A percentile compares a stretch with the other conserved stretches of the same genome.
These are phyloP conservation scores for Boletus rubescentipes DNA, from an alignment of 768 basidiomycete genomes.

Conservation along the genomic window DNA sequence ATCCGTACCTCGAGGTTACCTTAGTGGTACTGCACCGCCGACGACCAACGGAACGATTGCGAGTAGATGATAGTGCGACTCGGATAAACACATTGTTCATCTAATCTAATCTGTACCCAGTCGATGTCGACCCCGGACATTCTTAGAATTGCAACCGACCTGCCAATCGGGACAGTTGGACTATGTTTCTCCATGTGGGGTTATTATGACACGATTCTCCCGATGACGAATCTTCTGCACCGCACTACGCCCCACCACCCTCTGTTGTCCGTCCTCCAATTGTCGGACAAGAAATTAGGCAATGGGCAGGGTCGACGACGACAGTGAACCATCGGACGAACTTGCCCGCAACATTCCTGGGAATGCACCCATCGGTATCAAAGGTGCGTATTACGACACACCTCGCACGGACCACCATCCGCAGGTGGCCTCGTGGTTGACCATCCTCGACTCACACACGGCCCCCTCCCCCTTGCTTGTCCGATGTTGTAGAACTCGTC, in stretches of 20 bases:
- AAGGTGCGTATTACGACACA: constrained; percentile 20
- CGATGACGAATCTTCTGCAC: background rate
- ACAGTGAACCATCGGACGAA: constrained; percentile 1
- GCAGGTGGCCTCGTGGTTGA: no score
- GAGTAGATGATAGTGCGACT: constrained; percentile 13
- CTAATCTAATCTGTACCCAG: constrained; percentile 12
- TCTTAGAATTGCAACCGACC: constrained; percentile 3
- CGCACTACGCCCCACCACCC: background rate
- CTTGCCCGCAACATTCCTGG: constrained; percentile 9
- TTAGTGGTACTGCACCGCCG: constrained; percentile 25
- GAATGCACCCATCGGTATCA: constrained; percentile 19
- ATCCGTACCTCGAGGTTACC: constrained; percentile 61
- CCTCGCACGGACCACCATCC: background rate
- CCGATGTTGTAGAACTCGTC: constrained; percentile 30
- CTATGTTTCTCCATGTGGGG: background rate
- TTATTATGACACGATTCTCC: background rate
- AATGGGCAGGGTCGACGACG: background rate
- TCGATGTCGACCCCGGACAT: background rate
- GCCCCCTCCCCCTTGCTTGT: background rate
- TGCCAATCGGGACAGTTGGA: background rate
- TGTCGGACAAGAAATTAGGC: background rate
- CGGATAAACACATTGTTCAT: background rate
- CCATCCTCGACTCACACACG: background rate
- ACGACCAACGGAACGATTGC: constrained; percentile 6
- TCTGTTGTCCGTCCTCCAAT: background rate